These are phyloP conservation scores for Colletotrichum tropicicola DNA, from an alignment of 2,329 filamentous ascomycete genomes.

Conservation along the genomic window DNA sequence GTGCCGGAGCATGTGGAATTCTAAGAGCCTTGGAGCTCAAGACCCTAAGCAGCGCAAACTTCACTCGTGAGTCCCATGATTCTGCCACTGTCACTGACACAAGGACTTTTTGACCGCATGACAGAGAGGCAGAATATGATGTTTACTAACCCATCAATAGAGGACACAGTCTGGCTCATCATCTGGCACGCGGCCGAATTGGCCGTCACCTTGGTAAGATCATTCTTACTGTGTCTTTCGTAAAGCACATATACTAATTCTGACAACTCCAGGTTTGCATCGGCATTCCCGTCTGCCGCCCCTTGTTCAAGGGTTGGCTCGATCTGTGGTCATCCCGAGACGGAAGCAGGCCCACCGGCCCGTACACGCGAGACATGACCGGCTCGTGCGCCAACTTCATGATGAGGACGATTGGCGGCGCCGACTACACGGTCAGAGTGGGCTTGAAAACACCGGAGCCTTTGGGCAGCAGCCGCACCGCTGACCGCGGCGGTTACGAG, in stretches of 20 bases:
- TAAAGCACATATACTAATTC: neutral
- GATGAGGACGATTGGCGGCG: slow-evolving; percentile 24
- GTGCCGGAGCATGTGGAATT: slow-evolving; percentile 40
- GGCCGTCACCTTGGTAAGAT: slow-evolving; percentile 42
- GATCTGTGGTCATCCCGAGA: slow-evolving; percentile 2
- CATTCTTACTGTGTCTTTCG: neutral
- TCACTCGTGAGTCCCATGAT: slow-evolving; percentile 29
- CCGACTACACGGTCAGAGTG: slow-evolving; percentile 21
- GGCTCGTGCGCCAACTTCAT: slow-evolving; percentile 12
- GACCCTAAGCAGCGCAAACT: slow-evolving; percentile 37
- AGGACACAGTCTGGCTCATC: slow-evolving; percentile 45
- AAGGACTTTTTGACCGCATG: too few relatives aligned
- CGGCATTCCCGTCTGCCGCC: slow-evolving; percentile 48
- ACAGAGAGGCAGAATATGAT: too few relatives aligned
- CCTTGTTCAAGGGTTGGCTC: slow-evolving; percentile 40
- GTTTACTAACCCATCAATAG: slow-evolving; percentile 32
- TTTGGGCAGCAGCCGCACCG: neutral
- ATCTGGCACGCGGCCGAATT: slow-evolving; percentile 50
- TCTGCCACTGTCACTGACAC: too few relatives aligned
- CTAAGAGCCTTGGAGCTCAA: slow-evolving; percentile 39
- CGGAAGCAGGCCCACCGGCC: slow-evolving; percentile 2
- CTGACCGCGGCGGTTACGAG: neutral
- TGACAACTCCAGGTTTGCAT: slow-evolving; percentile 41
- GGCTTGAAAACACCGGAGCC: slow-evolving; percentile 21
- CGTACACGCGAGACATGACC: slow-evolving; percentile 18